These are phyloP conservation scores for Phyllachora maydis DNA, from an alignment of 2,329 filamentous ascomycete species.

Conservation along the genomic window DNA sequence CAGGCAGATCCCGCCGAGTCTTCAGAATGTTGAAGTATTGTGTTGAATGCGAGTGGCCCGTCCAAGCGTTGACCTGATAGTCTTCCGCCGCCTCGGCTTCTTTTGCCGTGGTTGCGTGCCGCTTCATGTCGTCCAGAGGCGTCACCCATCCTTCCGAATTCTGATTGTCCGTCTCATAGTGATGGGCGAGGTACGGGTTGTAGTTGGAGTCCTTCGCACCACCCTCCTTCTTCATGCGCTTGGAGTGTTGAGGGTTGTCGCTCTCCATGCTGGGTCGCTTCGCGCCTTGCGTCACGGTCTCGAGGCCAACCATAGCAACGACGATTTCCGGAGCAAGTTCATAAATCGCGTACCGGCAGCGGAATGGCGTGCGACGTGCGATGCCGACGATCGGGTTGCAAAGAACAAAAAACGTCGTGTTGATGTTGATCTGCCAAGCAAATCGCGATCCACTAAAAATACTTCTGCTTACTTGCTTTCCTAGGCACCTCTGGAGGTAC, in stretches of 20 bases:
- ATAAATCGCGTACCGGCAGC: too few species aligned
- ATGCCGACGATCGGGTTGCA: too few species aligned
- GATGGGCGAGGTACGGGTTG: constrained; percentile 87
- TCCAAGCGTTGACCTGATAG: constrained; percentile 72
- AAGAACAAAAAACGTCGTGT: too few species aligned
- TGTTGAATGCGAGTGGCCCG: constrained; percentile 50
- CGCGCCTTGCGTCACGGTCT: constrained; percentile 13
- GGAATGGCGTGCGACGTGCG: too few species aligned
- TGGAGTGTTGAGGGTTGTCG: constrained; percentile 13
- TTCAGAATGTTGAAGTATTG: constrained; percentile 84
- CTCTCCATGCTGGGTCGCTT: constrained; percentile 23
- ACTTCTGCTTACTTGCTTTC: too few species aligned
- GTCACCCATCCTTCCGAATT: constrained; percentile 17
- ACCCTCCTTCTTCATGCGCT: constrained; percentile 11
- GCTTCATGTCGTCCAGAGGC: constrained; percentile 44
- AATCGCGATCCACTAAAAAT: too few species aligned
- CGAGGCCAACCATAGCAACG: too few species aligned
- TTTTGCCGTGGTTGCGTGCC: constrained; percentile 61
- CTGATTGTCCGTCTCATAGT: constrained; percentile 36
- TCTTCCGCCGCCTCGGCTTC: constrained; percentile 61
- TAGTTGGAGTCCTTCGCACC: constrained; percentile 17
- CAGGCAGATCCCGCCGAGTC: constrained; percentile 65
- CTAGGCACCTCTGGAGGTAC: too few species aligned
- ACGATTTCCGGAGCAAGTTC: too few species aligned
- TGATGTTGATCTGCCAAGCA: too few species aligned